Evolutionary conservation across 345 rosid genomes (phyloP).

Genomic region (Eucalyptus melliodora): DNA sequence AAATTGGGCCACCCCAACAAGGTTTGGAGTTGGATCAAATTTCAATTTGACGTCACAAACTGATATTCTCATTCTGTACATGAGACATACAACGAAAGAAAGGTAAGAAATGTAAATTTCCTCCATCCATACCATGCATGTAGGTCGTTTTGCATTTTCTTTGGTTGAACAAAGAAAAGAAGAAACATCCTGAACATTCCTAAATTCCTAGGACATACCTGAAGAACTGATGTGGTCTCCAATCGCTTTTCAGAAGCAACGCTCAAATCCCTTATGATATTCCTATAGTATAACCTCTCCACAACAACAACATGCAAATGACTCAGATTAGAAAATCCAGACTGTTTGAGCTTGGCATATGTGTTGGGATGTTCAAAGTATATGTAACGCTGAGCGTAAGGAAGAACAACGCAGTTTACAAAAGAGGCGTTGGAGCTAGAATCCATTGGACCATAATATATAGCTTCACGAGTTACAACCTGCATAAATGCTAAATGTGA

Average conservation of each 20-base stretch:
- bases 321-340: slow-evolving; percentile 25
- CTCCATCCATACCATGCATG: background rate
- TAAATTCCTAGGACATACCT: slow-evolving; percentile 25
- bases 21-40: background rate
- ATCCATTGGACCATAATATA: slow-evolving; percentile 35
- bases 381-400: slow-evolving; percentile 83
- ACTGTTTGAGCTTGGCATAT: slow-evolving; percentile 40
- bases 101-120: background rate
- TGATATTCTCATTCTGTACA: background rate
- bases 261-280: slow-evolving; percentile 38
- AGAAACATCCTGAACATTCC: background rate
- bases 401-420: slow-evolving; percentile 66
- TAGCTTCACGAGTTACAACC: slow-evolving; percentile 77
- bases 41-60: background rate
- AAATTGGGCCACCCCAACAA: background rate
- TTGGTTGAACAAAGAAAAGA: background rate
- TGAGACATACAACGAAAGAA: background rate
- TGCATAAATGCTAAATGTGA: slow-evolving; percentile 6
- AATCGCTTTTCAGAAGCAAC: slow-evolving; percentile 32
- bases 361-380: slow-evolving; percentile 33
- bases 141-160: background rate
- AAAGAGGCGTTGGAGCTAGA: slow-evolving; percentile 38
- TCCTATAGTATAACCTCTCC: slow-evolving; percentile 55
- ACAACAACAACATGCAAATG: slow-evolving; percentile 46
- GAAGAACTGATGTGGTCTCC: slow-evolving; percentile 54